Evolutionary conservation across 768 basidiomycete species (phyloP), one percentile per base, ranked within the genome.

Genomic region (Trametes elegans): DNA sequence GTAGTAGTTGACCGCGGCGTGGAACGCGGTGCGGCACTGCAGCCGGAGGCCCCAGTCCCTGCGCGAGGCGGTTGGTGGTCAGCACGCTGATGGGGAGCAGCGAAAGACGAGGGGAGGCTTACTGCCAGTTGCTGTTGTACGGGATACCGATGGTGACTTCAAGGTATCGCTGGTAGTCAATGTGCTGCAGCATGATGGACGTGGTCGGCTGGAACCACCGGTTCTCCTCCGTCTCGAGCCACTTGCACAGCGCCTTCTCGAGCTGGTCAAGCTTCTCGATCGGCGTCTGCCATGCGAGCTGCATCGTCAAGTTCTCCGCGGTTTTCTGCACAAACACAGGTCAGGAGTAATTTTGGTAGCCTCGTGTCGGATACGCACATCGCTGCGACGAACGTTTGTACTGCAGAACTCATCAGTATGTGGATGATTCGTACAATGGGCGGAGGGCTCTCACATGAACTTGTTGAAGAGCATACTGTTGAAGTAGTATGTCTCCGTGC

Each of bases 401-500:
- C 86, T 88, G 47, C 24, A 38, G 52, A 26, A 23, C 21, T 39
- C 28, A 27, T 53, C 10, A 43, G 41, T 32, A 48, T 18, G 53
- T 40, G 42, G 7, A n/a, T n/a, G n/a, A n/a, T n/a, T n/a, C n/a
- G n/a, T n/a, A n/a, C 23, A n/a, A 11, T 10, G 32, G 1, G 34
- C 13, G 50, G 27, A 9, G 21, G 49, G 7, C 24, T 71, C 81
- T 35, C 64, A 84, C 84, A 91, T 87, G 70, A 90, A 89, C 63
- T 85, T 87, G 42, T 68, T 78, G 68, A 87, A 87, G 11, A 90
- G 75, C 59, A 84, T 85, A 59, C 85, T 87, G 72, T 90, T 90
- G 72, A 84, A 90, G 65, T 89, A 90, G 63, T 90, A 90, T 3
- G 86, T 84, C 64, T 90, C 84, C 2, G 87, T 87, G 18, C 88